Conservation (phyloP, 441 rosid species). For the Syzygium malaccense region DNA sequence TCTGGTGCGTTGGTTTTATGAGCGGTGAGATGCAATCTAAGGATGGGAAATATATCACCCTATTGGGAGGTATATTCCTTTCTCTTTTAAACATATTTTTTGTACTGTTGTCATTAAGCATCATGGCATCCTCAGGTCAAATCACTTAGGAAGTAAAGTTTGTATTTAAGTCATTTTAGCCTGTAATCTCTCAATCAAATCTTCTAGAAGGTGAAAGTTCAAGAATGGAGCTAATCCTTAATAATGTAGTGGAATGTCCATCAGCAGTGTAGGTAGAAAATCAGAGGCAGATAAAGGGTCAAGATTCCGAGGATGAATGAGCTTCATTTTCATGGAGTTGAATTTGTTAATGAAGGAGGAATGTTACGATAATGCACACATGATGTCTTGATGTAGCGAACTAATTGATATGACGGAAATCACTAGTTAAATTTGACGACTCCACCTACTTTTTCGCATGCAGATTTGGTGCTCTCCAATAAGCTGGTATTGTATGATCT, state of each 20-base stretch:
- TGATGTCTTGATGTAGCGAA: neutral
- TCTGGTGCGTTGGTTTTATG: constrained; percentile 94
- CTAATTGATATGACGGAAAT: neutral
- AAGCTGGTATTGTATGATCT: constrained; percentile 19
- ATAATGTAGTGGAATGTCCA: neutral
- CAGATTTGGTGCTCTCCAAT: constrained; percentile 23
- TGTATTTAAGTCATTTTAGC: neutral
- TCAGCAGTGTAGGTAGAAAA: neutral
- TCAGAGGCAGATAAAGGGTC: neutral
- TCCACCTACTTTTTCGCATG: neutral
- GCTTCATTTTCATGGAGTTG: neutral
- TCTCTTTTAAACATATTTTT: neutral
- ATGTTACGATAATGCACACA: neutral
- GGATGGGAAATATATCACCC: constrained; percentile 59
- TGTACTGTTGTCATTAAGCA: neutral
- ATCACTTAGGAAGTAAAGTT: neutral
- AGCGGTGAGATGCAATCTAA: constrained; percentile 52
- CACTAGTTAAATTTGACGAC: neutral
- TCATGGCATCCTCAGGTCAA: neutral
- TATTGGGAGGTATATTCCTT: constrained; percentile 71
- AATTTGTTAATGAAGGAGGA: neutral
- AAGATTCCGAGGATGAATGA: neutral
- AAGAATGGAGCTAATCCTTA: neutral
- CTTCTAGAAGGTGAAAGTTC: neutral
- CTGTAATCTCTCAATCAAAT: neutral